Conservation (phyloP, 2,329 filamentous ascomycete species). For the Penicillium paneum region DNA sequence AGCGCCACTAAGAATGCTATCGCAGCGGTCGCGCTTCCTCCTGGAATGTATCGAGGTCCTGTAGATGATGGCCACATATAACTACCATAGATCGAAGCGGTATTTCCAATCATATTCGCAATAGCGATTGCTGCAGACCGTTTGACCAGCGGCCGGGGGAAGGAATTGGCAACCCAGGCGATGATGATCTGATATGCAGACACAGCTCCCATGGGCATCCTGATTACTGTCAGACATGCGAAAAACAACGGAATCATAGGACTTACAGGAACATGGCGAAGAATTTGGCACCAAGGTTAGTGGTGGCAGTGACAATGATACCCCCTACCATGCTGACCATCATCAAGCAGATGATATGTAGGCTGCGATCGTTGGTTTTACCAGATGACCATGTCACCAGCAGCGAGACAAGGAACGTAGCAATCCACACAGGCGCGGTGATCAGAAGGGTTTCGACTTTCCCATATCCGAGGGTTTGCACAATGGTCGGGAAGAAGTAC, state of each 20-base stretch:
- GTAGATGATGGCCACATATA: slow-evolving; percentile 38
- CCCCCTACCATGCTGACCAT: slow-evolving; percentile 51
- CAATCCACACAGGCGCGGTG: slow-evolving; percentile 55
- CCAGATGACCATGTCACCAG: slow-evolving; percentile 56
- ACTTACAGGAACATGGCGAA: slow-evolving; percentile 59
- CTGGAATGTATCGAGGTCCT: slow-evolving; percentile 39
- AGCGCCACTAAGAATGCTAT: slow-evolving; percentile 36
- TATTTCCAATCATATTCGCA: slow-evolving; percentile 44
- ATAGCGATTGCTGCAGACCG: slow-evolving; percentile 44
- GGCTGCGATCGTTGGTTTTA: slow-evolving; percentile 53
- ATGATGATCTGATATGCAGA: slow-evolving; percentile 45
- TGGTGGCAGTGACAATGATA: slow-evolving; percentile 54
- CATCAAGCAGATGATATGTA: slow-evolving; percentile 56
- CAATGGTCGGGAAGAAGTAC: slow-evolving; percentile 65
- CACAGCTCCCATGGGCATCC: slow-evolving; percentile 55
- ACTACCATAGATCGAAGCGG: slow-evolving; percentile 41
- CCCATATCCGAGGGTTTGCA: slow-evolving; percentile 58
- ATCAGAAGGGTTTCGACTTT: slow-evolving; percentile 47
- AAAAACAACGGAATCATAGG: neutral
- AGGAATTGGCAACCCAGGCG: slow-evolving; percentile 44
- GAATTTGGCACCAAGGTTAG: slow-evolving; percentile 52
- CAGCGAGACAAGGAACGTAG: slow-evolving; percentile 54
- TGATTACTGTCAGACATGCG: slow-evolving; percentile 1
- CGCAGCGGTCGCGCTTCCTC: slow-evolving; percentile 35
- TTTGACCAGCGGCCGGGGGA: slow-evolving; percentile 42